Evolutionary conservation across 2,329 filamentous ascomycete genomes (phyloP).

Genomic region (Myriosclerotinia curreyana): DNA sequence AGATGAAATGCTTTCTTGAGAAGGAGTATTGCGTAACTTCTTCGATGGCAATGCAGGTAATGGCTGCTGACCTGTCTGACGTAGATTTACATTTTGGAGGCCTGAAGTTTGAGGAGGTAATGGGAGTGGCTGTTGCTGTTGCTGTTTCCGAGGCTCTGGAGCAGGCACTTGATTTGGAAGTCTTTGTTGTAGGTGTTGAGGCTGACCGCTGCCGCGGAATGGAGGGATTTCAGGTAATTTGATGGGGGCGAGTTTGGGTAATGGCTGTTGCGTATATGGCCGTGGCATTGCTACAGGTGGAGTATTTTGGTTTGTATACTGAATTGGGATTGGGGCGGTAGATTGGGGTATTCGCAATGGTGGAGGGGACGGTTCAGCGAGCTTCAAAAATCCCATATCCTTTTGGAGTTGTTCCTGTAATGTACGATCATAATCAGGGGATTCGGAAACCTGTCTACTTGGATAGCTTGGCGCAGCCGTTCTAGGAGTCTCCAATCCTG

Average conservation of each 20-base stretch:
- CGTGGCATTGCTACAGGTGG: conserved; percentile 29
- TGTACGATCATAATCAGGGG: conserved; percentile 58
- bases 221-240: conserved; percentile 41
- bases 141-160: conserved; percentile 34
- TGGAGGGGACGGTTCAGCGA: conserved; percentile 41
- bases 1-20: conserved; percentile 33
- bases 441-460: conserved; percentile 46
- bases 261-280: conserved; percentile 38
- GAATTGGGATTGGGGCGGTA: conserved; percentile 26
- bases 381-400: conserved; percentile 57
- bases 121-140: conserved; percentile 33
- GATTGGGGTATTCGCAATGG: conserved; percentile 24
- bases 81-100: conserved; percentile 36
- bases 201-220: conserved; percentile 36
- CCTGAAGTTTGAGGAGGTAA: conserved; percentile 24
- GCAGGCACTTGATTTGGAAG: conserved; percentile 36
- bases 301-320: conserved; percentile 30
- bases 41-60: conserved; percentile 39
- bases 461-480: conserved; percentile 47
- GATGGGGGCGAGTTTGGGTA: conserved; percentile 40
- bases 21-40: conserved; percentile 37
- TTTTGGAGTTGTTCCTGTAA: conserved; percentile 62
- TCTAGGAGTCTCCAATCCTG: conserved; percentile 49
- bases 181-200: conserved; percentile 34
- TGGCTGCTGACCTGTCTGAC: conserved; percentile 34